Evolutionary conservation across 2,329 filamentous ascomycete genomes (phyloP), one percentile per base, ranked within the genome.

Genomic region (Fusarium verrucosum): DNA sequence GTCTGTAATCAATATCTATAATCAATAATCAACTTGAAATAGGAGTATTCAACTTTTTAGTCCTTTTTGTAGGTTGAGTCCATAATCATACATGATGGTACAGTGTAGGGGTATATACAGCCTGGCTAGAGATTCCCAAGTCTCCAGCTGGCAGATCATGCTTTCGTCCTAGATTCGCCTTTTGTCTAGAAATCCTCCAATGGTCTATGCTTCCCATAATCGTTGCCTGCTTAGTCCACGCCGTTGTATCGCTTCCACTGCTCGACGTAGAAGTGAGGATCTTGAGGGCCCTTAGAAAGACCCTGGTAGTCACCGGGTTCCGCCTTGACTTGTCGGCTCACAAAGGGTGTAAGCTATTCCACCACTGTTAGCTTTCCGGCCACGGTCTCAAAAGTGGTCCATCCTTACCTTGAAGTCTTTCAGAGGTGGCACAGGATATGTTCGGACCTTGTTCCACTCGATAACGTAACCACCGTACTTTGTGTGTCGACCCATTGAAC

Each of bases 371-470:
- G 70, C 35, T 26, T 19, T n/a, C 9, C 14, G 5, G 8, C 16
- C 19, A 4, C 14, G n/a, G 14, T 19, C 17, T 22, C 23, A 10
- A 10, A 32, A 17, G 10, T 16, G 16, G 22, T 37, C 42, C 22
- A n/a, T 52, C 67, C 81, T 22, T 77, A 95, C 93, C 81, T 90
- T 90, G 79, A 92, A 95, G 7, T 85, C 83, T 22, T 83, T 82
- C 58, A 96, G 77, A 42, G 84, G 82, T 35, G 94, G 94, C 70
- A 92, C 92, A 53, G 91, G 90, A 76, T 93, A 99, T 51, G 94
- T 97, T 78, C 94, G 89, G 73, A 98, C 92, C 80, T 96, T 97
- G 53, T 83, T 79, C 84, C 86, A 96, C 68, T 98, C 91, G 68
- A 98, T 89, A 42, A 88, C 77, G 78, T 95, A 99, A 46, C 89